phyloP scores from a whole-genome alignment of 2,329 filamentous ascomycete genomes.

The Paramyrothecium sp. region DNA sequence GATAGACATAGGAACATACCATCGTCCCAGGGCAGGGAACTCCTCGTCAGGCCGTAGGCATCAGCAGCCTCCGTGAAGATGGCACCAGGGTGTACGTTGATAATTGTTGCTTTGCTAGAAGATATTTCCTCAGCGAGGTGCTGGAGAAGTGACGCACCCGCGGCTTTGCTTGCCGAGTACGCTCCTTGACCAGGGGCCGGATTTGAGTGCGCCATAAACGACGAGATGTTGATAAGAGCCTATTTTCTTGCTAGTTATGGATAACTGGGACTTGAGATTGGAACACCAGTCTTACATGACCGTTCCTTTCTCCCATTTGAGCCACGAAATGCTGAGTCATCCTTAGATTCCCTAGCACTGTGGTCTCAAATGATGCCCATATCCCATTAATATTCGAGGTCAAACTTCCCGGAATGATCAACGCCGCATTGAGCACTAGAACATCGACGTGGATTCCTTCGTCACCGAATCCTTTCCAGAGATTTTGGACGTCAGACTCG shows the following conservation, averaged over 20 bases:
- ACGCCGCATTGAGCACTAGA: not conserved
- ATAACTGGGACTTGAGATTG: not conserved
- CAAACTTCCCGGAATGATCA: not conserved
- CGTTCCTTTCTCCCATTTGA: not conserved
- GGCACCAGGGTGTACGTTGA: not conserved
- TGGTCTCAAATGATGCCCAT: not conserved
- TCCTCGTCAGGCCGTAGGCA: not conserved
- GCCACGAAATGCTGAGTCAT: not conserved
- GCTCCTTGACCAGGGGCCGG: not conserved
- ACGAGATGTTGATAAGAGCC: not conserved
- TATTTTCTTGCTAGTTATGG: not conserved
- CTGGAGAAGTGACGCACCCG: not conserved
- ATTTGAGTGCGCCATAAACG: not conserved
- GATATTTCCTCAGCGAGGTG: not conserved
- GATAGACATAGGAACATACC: not conserved
- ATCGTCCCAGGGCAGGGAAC: not conserved
- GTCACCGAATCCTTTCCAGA: not conserved
- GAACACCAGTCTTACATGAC: not conserved
- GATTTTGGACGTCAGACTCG: not conserved
- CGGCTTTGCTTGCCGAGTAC: not conserved
- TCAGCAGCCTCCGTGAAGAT: not conserved
- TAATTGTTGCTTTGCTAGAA: slow-evolving; percentile 1
- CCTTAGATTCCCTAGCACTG: not conserved
- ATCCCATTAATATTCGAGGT: not conserved
- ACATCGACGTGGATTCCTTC: not conserved